Evolutionary conservation across 2,329 filamentous ascomycete genomes (phyloP), one percentile per base, ranked within the genome.

Genomic region (Nothophoma quercina): DNA sequence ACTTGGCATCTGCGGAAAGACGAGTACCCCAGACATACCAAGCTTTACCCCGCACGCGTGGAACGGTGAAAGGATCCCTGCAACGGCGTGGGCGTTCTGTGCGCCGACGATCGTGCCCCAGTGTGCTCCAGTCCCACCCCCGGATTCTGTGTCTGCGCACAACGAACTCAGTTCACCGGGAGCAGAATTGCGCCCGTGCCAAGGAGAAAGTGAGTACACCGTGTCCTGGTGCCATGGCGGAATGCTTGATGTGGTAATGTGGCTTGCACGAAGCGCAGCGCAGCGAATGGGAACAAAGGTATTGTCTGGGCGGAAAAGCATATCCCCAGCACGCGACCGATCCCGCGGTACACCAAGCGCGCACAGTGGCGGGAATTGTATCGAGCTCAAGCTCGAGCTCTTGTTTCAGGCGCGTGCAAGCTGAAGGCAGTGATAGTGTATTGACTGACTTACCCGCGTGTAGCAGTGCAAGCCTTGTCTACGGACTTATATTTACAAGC

Each of bases 11-110:
- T 38, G 51, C 30, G n/a, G n/a, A n/a, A n/a, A n/a, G n/a, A n/a
- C n/a, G n/a, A n/a, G n/a, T 25, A 39, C 44, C 44, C 44, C 35
- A 25, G 45, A 13, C 29, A 19, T 48, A 45, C 55, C 60, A 59
- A 65, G 62, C 19, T 33, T 58, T 65, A 62, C 63, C 63, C 63
- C 63, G 63, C 63, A 66, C 63, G 18, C 26, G 34, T 52, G 33
- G 47, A 47, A 47, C 33, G 44, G 43, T 38, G 50, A 53, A n/a
- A 43, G 33, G 22, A 39, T 18, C 48, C 48, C 18, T 39, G 39
- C 33, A n/a, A 30, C 36, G n/a, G 12, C 15, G 29, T 28, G 39
- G n/a, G 7, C 33, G 16, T 25, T 4, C 18, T 19, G 39, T 21
- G 19, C 21, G 15, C 33, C 26, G 35, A 10, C 4, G 4, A n/a